Conservation (phyloP, 1,284 basidiomycete species). For the Heterobasidion parviporum region DNA sequence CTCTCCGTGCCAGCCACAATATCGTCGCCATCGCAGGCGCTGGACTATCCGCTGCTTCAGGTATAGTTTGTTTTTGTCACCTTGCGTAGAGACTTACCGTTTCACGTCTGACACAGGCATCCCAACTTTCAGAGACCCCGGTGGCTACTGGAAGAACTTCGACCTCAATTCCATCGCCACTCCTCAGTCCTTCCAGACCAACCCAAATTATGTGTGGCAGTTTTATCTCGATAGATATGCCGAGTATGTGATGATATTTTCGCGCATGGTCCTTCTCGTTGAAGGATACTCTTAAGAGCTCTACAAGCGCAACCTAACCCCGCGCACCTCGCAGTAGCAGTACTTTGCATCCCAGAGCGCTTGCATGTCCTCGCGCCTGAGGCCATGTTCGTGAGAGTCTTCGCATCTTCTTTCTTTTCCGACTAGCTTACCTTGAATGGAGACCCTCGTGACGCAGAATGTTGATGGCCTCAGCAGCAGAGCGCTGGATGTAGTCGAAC, state of each 20-base stretch:
- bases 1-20: slow-evolving; percentile 1
- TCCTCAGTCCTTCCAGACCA: slow-evolving; percentile 28
- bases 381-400: slow-evolving; percentile 15
- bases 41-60: neutral
- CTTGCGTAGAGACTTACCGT: neutral
- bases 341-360: slow-evolving; percentile 14
- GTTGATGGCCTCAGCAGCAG: too few species aligned
- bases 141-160: slow-evolving; percentile 27
- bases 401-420: slow-evolving; percentile 25
- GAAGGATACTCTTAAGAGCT: slow-evolving; percentile 12
- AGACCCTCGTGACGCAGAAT: too few species aligned
- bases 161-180: slow-evolving; percentile 29
- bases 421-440: too few species aligned
- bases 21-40: slow-evolving; percentile 1
- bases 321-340: slow-evolving; percentile 25
- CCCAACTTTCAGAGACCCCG: slow-evolving; percentile 27
- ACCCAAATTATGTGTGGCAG: slow-evolving; percentile 32
- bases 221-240: slow-evolving; percentile 31
- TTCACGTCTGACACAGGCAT: slow-evolving; percentile 15
- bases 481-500: too few species aligned
- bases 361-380: slow-evolving; percentile 15
- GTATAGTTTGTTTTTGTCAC: neutral
- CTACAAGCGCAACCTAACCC: slow-evolving; percentile 23
- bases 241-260: neutral
- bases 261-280: neutral